These are phyloP conservation scores for Hyaloraphidium curvatum DNA, from an alignment of 192 early-diverging fungal genomes.

Conservation along the genomic window DNA sequence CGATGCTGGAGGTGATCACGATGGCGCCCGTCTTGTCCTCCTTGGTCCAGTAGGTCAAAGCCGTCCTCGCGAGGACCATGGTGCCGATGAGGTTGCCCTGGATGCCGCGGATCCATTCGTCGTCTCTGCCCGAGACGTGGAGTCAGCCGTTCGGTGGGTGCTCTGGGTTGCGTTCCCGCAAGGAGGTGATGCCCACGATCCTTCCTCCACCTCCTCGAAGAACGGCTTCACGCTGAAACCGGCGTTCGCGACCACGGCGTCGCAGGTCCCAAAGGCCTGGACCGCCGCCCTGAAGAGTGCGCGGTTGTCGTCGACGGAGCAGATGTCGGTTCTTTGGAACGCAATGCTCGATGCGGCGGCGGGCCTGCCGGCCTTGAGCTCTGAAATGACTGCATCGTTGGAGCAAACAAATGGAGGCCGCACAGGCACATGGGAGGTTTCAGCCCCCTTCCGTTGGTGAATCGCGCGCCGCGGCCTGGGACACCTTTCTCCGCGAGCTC, in stretches of 20 bases:
- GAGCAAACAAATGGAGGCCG: too few species aligned
- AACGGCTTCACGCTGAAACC: neutral
- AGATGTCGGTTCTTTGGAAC: neutral
- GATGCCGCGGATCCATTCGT: neutral
- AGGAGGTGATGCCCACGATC: neutral
- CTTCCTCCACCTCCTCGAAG: neutral
- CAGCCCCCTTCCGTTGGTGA: neutral
- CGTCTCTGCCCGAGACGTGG: neutral
- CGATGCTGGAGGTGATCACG: neutral
- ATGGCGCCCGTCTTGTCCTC: neutral
- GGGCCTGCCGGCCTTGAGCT: neutral
- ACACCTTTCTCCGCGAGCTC: neutral
- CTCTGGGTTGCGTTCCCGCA: too few species aligned
- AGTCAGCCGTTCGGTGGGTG: too few species aligned
- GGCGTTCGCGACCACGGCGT: neutral
- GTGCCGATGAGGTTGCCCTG: conserved; percentile 2
- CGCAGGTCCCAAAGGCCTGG: neutral
- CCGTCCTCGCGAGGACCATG: neutral
- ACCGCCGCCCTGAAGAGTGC: neutral
- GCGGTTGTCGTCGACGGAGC: neutral
- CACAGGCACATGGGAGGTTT: neutral
- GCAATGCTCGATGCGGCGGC: neutral
- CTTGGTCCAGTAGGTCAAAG: neutral
- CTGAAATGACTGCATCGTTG: neutral
- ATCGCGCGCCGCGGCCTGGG: neutral